These are phyloP conservation scores for Naganishia vishniacii DNA, from an alignment of 768 basidiomycete species.

Conservation along the genomic window DNA sequence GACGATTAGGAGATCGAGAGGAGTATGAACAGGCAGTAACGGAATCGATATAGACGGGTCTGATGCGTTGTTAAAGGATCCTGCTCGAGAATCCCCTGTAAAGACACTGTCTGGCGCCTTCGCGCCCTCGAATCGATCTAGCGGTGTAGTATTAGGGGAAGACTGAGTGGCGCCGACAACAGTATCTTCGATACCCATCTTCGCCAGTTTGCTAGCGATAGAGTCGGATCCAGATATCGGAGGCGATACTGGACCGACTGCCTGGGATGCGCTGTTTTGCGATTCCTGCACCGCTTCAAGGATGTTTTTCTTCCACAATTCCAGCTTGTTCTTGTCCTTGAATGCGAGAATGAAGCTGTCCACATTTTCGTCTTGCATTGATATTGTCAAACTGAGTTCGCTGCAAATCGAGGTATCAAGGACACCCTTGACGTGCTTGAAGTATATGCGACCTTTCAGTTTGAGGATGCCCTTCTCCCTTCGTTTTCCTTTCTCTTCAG, in stretches of 20 bases:
- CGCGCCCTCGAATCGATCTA: background rate
- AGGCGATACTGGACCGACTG: conserved; percentile 22
- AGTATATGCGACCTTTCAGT: conserved; percentile 90
- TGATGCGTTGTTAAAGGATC: no score
- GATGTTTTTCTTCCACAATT: conserved; percentile 81
- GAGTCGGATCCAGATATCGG: conserved; percentile 6
- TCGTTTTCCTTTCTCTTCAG: conserved; percentile 6
- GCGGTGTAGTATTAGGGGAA: conserved; percentile 55
- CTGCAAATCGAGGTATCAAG: conserved; percentile 63
- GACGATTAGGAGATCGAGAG: conserved; percentile 87
- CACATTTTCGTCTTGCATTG: conserved; percentile 90
- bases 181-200: conserved; percentile 24
- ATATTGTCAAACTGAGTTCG: conserved; percentile 89
- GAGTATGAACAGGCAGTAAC: conserved; percentile 72
- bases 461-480: conserved; percentile 62
- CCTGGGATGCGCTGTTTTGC: conserved; percentile 23
- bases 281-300: conserved; percentile 60
- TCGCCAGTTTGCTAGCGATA: conserved; percentile 22
- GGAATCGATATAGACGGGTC: conserved; percentile 54
- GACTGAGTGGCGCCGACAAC: conserved; percentile 51
- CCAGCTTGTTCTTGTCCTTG: conserved; percentile 79
- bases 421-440: conserved; percentile 86
- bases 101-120: background rate
- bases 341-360: conserved; percentile 96
- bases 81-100: no score